These are phyloP conservation scores for Metschnikowia picachoensis DNA, from an alignment of 805 yeast species.

Conservation along the genomic window DNA sequence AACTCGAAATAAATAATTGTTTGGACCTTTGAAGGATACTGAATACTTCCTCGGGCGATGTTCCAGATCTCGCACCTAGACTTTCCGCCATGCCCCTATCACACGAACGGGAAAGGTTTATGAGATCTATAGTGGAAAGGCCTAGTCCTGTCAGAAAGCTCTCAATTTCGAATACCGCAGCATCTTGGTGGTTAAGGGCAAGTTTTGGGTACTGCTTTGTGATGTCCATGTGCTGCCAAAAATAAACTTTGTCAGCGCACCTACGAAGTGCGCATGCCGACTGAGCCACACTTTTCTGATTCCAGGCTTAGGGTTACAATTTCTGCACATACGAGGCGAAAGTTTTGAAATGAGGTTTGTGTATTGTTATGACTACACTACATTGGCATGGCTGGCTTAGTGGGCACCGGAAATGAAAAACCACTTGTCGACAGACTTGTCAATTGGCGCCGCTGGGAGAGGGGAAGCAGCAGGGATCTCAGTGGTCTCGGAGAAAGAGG, in stretches of 20 bases:
- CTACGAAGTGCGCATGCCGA: background rate
- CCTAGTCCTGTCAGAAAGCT: conserved; percentile 4
- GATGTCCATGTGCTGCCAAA: conserved; percentile 3
- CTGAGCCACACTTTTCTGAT: background rate
- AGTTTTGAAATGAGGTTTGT: background rate
- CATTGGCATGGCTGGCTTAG: conserved; percentile 17
- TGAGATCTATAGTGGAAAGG: conserved; percentile 6
- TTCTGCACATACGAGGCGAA: background rate
- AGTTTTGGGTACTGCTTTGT: conserved; percentile 6
- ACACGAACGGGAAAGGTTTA: background rate
- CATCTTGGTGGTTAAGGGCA: background rate
- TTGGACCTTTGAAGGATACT: background rate
- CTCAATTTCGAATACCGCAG: conserved; percentile 1
- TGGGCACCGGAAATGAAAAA: conserved; percentile 89
- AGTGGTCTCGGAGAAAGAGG: conserved; percentile 45
- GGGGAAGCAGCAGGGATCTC: conserved; percentile 69
- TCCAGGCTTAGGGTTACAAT: background rate
- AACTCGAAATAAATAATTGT: background rate
- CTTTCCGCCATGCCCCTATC: conserved; percentile 1
- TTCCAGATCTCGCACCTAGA: conserved; percentile 5
- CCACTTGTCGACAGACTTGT: conserved; percentile 96
- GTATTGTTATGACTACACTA: background rate
- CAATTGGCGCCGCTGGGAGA: conserved; percentile 87
- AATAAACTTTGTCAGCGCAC: too few relatives aligned
- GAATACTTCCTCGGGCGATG: conserved; percentile 3